phyloP scores from a whole-genome alignment of 2,329 filamentous ascomycete species.

The Epichloe gansuensis region DNA sequence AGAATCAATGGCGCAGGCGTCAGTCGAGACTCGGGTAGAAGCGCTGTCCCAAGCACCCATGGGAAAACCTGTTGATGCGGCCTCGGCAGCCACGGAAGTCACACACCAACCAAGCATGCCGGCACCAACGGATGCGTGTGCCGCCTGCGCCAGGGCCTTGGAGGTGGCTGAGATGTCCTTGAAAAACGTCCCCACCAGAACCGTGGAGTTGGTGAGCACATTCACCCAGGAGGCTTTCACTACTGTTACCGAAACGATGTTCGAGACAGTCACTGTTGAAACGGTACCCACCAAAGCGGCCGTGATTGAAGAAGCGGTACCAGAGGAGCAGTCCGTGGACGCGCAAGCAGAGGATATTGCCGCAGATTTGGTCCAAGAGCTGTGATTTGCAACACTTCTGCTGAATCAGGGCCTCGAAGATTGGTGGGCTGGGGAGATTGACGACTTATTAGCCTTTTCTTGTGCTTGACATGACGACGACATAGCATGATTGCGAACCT shows the following conservation, averaged over 20 bases:
- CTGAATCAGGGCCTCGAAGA: background rate
- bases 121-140: conserved; percentile 13
- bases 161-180: conserved; percentile 2
- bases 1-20: background rate
- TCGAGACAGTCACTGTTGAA: conserved; percentile 7
- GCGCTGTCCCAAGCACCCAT: background rate
- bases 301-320: conserved; percentile 4
- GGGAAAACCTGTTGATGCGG: conserved; percentile 7
- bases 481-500: background rate
- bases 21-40: background rate
- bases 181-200: conserved; percentile 1
- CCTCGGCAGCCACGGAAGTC: conserved; percentile 16
- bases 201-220: background rate
- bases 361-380: background rate
- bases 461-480: background rate
- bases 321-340: background rate
- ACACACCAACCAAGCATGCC: conserved; percentile 2
- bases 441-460: background rate
- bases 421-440: background rate
- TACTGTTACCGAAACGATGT: conserved; percentile 21
- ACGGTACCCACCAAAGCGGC: conserved; percentile 7
- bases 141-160: conserved; percentile 9
- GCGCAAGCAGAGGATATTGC: background rate
- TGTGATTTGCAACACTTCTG: background rate
- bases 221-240: conserved; percentile 11